Evolutionary conservation across 805 yeast species (phyloP).

Genomic region (Wickerhamomyces rabaulensis): DNA sequence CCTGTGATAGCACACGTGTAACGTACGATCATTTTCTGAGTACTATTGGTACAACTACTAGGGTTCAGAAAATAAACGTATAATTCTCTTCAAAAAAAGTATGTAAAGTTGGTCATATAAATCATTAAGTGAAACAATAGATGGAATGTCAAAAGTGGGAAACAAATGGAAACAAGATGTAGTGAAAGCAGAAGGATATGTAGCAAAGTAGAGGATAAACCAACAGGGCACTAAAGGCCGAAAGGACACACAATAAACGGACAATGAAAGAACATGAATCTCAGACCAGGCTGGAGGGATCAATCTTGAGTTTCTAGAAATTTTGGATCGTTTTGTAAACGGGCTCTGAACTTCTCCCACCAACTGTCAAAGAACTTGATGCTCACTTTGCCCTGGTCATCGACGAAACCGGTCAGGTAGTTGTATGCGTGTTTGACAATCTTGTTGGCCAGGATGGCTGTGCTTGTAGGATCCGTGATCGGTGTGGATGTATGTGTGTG

Average conservation of each 20-base stretch:
- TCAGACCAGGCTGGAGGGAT: not conserved
- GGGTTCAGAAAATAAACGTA: not conserved
- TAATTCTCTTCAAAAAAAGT: not conserved
- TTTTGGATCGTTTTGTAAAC: slow-evolving; percentile 74
- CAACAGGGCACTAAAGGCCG: not conserved
- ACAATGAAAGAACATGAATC: not conserved
- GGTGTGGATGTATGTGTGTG: slow-evolving; percentile 27
- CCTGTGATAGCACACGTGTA: too few relatives aligned
- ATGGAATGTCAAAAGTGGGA: not conserved
- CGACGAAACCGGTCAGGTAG: slow-evolving; percentile 83
- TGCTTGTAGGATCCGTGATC: slow-evolving; percentile 31
- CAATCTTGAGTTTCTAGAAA: slow-evolving; percentile 48
- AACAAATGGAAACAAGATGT: slow-evolving; percentile 24
- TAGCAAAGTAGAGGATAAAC: not conserved
- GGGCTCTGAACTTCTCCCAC: slow-evolving; percentile 88
- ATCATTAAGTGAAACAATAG: not conserved
- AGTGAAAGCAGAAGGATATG: not conserved
- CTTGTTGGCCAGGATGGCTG: slow-evolving; percentile 72
- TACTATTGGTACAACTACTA: too few relatives aligned
- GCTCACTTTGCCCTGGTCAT: slow-evolving; percentile 72
- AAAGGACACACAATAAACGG: not conserved
- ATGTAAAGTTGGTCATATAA: not conserved
- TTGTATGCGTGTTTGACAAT: slow-evolving; percentile 92
- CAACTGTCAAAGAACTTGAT: slow-evolving; percentile 86
- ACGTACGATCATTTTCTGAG: too few relatives aligned